Base-by-base conservation (phyloP, 805 yeast species). In the Metschnikowia gelsemii region DNA sequence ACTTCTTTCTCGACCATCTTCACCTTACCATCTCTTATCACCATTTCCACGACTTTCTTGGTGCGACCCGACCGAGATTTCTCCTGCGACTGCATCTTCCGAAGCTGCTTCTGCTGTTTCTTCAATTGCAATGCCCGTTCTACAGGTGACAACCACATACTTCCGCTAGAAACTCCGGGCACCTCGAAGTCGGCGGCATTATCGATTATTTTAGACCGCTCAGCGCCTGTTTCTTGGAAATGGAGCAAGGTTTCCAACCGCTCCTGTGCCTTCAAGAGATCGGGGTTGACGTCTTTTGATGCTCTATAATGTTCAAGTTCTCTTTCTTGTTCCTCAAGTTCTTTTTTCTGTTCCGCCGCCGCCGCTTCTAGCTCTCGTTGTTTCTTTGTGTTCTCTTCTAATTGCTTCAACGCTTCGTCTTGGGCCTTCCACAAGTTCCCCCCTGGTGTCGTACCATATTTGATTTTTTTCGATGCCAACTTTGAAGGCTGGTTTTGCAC, bases 201-300 rank as follows among this genome's bases (percentile, higher is more conserved):
- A 59, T 93, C 99, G 28, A 95, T 90, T 48, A 93, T 88, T 52
- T 79, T 80, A 0, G 99, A 93, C 59, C 99, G 73, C 59, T 88
- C 95, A 1, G 90, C 87, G 5, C 95, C 86, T 13, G 90, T 80
- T 2, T 78, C 87, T 60, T 93, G 99, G 61, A 82, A 93, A 47
- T 80, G 76, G 32, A 93, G 67, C 35, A 93, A 65, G 23, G 79
- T 83, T 23, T 87, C 86, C 35, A 93, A 66, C 37, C 90, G 69
- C 32, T 78, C 78, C 51, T 86, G 84, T 0, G 99, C 99, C 42
- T 72, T 71, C 3, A 69, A 49, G 26, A 87, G 63, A 30, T 83
- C 90, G 0, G 78, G 73, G 49, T 81, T 82, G n/a, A 66, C 61
- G 1, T 59, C 62, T 38, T 66, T 62, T 3, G 66, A 54, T 3